phyloP scores from a whole-genome alignment of 2,329 filamentous ascomycete species.

The Colletotrichum trifolii region DNA sequence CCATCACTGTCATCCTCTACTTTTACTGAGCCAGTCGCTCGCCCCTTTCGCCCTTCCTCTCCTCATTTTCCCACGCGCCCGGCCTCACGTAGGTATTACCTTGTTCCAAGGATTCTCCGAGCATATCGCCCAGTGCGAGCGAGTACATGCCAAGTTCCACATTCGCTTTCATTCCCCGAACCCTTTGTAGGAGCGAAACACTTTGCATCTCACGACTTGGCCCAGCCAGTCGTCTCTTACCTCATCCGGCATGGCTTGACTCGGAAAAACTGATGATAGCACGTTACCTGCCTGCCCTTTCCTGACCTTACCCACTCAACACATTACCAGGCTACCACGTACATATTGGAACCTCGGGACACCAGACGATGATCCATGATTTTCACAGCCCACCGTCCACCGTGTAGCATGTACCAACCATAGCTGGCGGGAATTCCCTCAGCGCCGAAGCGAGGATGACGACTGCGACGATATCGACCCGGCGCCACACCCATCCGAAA shows the following conservation, averaged over 20 bases:
- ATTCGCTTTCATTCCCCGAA: no score
- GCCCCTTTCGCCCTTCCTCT: slow-evolving; percentile 4
- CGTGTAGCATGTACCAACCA: no score
- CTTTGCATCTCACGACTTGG: slow-evolving; percentile 28
- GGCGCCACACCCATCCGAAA: neutral
- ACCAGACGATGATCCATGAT: slow-evolving; percentile 34
- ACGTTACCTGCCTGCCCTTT: slow-evolving; percentile 12
- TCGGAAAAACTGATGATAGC: slow-evolving; percentile 31
- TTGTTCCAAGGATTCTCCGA: neutral
- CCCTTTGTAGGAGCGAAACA: slow-evolving; percentile 24
- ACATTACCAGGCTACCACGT: no score
- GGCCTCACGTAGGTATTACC: slow-evolving; percentile 21
- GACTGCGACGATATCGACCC: neutral
- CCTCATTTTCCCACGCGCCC: slow-evolving; percentile 6
- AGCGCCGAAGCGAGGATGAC: slow-evolving; percentile 5
- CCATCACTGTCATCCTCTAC: slow-evolving; percentile 4
- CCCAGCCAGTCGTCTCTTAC: slow-evolving; percentile 18
- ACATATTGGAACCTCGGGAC: slow-evolving; percentile 8
- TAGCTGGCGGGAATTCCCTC: slow-evolving; percentile 11
- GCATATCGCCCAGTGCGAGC: no score
- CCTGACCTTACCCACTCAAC: no score
- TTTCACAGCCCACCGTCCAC: slow-evolving; percentile 22
- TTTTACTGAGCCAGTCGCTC: slow-evolving; percentile 18
- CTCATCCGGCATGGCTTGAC: slow-evolving; percentile 32
- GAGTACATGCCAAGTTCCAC: no score